phyloP scores from a whole-genome alignment of 306 rosid genomes.

The Trifolium subterraneum region DNA sequence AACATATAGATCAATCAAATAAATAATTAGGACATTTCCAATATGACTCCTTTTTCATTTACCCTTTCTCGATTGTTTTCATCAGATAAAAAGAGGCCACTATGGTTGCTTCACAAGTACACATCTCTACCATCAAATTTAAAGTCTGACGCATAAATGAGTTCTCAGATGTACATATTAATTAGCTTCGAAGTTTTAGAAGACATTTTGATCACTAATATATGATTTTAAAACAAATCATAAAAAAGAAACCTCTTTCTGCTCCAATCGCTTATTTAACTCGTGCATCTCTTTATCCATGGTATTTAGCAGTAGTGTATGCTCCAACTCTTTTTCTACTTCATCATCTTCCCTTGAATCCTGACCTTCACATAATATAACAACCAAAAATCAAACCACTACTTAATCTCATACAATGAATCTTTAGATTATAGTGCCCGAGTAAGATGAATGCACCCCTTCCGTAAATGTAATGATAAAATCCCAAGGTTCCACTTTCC shows the following conservation, averaged over 20 bases:
- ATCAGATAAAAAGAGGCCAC: slow-evolving; percentile 6
- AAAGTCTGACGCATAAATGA: slow-evolving; percentile 5
- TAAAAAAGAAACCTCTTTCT: slow-evolving; percentile 72
- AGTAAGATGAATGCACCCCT: slow-evolving; percentile 1
- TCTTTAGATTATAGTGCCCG: not conserved
- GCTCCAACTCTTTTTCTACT: slow-evolving; percentile 71
- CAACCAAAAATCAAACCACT: slow-evolving; percentile 14
- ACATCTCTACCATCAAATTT: slow-evolving; percentile 17
- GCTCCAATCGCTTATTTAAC: slow-evolving; percentile 76
- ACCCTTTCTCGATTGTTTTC: slow-evolving; percentile 19
- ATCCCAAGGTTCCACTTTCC: slow-evolving; percentile 30
- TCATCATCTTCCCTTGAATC: slow-evolving; percentile 62
- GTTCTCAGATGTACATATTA: not conserved
- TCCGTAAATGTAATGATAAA: slow-evolving; percentile 12
- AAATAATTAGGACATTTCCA: slow-evolving; percentile 28
- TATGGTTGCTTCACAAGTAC: slow-evolving; percentile 11
- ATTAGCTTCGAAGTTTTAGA: slow-evolving; percentile 3
- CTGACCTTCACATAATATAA: slow-evolving; percentile 51
- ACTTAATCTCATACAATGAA: slow-evolving; percentile 28
- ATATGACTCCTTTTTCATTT: not conserved
- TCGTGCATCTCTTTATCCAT: slow-evolving; percentile 80
- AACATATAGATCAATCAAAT: slow-evolving; percentile 12
- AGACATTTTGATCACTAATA: slow-evolving; percentile 17
- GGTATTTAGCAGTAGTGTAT: slow-evolving; percentile 65
- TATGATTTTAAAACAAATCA: slow-evolving; percentile 21